Base-by-base conservation (phyloP, 2,329 filamentous ascomycete species). In the Aspergillus cejpii region DNA sequence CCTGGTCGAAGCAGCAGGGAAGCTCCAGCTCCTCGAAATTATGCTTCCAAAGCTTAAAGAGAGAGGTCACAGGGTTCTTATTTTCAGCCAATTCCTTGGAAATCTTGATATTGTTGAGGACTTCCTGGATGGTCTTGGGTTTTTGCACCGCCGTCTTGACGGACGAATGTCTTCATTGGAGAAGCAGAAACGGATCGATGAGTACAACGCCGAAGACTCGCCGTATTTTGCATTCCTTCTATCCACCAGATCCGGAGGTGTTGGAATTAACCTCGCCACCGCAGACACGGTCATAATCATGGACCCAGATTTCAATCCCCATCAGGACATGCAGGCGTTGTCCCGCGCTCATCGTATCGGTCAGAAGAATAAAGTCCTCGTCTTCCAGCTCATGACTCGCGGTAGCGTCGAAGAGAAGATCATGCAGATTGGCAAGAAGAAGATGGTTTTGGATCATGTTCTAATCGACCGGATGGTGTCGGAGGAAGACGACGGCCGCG, bases 221-320 rank as follows among this genome's bases (percentile, higher is more conserved):
- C 71, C 79, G 0, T 72, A 94, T 0, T 98, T 97, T 63, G 89
- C 85, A 0, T 97, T 98, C 67, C 69, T 98, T 14, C 75, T 98
- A 0, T 97, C 91, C 0, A 98, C 94, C 3, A 83, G 92, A 51
- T 90, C 94, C 14, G 92, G 92, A 43, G 92, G 94, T 58, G 91
- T 98, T 0, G 94, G 92, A 12, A 98, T 98, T 72, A 98, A 98
- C 61, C 76, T 98, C 44, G 92, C 92, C 0, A 95, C 90, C 6
- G 92, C 92, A 2, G 92, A 98, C 61, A 98, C 92, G 0, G 94
- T 98, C 49, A 96, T 98, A 53, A 96, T 98, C 53, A 81, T 97
- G 54, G 90, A 98, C 57, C 88, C 88, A 0, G 92, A 98, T 61
- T 97, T 94, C 73, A 98, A 98, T 50, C 92, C 92, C 0, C 92